Evolutionary conservation across 2,329 filamentous ascomycete species (phyloP).

Genomic region (Beauveria scarabaeidicola): DNA sequence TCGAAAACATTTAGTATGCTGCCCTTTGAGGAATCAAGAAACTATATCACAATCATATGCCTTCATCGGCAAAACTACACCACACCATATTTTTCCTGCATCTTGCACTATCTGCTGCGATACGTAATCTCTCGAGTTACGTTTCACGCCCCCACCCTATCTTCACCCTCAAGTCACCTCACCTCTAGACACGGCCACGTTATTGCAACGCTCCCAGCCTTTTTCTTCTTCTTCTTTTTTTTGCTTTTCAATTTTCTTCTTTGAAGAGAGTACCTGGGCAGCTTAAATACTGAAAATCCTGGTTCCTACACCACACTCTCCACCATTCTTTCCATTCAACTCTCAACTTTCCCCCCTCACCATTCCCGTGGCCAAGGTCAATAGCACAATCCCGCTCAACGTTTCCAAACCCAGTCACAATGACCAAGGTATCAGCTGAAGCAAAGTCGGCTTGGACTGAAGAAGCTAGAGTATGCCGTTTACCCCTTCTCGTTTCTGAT

Average conservation of each 20-base stretch:
- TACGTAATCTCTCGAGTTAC: not conserved
- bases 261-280: not conserved
- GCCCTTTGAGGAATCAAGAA: not conserved
- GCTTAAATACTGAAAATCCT: not conserved
- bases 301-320: not conserved
- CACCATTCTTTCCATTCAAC: not conserved
- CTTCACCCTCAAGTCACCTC: not conserved
- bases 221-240: not conserved
- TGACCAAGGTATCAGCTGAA: not conserved
- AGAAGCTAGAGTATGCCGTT: not conserved
- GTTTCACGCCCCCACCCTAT: not conserved
- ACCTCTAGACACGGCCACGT: not conserved
- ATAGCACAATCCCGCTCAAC: not conserved
- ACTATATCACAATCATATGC: not conserved
- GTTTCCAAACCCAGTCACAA: not conserved
- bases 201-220: not conserved
- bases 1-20: not conserved
- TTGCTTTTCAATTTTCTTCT: not conserved
- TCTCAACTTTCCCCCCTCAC: not conserved
- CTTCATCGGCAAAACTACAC: not conserved
- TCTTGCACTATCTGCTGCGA: not conserved
- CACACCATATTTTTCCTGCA: not conserved
- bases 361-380: not conserved
- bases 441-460: conserved; percentile 2
- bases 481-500: too few species aligned